A percentile compares a stretch with the other conserved stretches of the same genome.
These are phyloP conservation scores for Xylaria intraflava DNA, from an alignment of 495 filamentous ascomycete genomes.

Conservation along the genomic window DNA sequence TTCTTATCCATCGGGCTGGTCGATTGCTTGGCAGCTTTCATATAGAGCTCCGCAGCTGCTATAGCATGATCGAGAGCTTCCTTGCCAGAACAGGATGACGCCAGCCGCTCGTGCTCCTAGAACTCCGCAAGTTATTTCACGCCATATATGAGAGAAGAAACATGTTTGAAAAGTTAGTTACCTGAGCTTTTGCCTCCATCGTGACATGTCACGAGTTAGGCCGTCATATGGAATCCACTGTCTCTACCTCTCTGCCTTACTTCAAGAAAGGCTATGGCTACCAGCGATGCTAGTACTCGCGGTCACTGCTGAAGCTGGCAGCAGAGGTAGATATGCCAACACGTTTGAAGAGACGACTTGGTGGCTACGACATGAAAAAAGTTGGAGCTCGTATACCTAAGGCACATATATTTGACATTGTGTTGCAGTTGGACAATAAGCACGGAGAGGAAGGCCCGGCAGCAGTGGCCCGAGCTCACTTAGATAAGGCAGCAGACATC, in stretches of 20 bases:
- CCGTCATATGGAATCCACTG: background rate
- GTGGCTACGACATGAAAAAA: too few relatives aligned
- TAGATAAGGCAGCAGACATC: background rate
- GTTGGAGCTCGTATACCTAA: too few relatives aligned
- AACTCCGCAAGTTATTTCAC: slow-evolving; percentile 20
- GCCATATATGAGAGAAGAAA: background rate
- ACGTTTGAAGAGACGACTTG: background rate
- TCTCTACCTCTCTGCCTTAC: background rate
- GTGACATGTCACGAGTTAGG: background rate
- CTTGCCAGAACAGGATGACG: slow-evolving; percentile 50
- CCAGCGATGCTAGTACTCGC: background rate
- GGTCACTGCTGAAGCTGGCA: slow-evolving; percentile 2
- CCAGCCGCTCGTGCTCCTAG: slow-evolving; percentile 56
- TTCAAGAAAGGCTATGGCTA: background rate
- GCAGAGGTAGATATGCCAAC: background rate
- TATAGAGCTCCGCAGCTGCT: slow-evolving; percentile 66
- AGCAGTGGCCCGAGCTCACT: background rate
- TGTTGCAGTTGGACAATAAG: background rate
- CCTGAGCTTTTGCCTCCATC: slow-evolving; percentile 41
- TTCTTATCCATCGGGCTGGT: slow-evolving; percentile 48
- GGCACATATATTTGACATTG: background rate
- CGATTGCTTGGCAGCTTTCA: slow-evolving; percentile 59
- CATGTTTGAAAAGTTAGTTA: slow-evolving; percentile 10
- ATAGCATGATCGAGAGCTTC: slow-evolving; percentile 69
- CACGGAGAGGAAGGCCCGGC: background rate